Conservation (phyloP, 176 grass and related monocot species). For the Aegilops speltoides region DNA sequence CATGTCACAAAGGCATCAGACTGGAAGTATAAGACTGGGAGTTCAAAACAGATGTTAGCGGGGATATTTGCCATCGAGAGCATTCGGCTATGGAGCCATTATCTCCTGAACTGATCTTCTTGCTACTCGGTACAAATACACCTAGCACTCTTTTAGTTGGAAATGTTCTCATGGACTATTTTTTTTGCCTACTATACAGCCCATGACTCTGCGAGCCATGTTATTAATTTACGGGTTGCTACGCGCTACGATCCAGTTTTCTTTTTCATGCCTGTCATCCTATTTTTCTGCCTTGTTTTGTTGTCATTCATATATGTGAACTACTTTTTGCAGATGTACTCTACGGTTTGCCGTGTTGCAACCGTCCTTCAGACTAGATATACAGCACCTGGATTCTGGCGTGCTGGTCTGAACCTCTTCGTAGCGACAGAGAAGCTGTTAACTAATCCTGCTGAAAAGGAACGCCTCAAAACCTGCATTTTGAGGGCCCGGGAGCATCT, state of each 20-base stretch:
- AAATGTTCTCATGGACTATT: neutral
- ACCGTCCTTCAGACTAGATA: conserved; percentile 90
- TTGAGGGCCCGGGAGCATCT: conserved; percentile 65
- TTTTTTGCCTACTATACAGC: neutral
- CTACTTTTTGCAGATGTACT: conserved; percentile 59
- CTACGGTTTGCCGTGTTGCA: conserved; percentile 70
- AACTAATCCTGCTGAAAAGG: conserved; percentile 54
- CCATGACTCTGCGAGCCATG: neutral
- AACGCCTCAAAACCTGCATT: conserved; percentile 71
- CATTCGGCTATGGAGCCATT: neutral
- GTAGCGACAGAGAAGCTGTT: conserved; percentile 62
- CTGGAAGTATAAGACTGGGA: neutral
- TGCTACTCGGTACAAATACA: neutral
- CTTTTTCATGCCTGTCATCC: neutral
- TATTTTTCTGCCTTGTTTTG: conserved; percentile 5
- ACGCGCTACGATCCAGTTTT: neutral
- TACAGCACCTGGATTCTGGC: conserved; percentile 87
- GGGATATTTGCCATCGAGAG: neutral
- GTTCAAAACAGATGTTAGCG: neutral
- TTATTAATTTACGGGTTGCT: conserved; percentile 11
- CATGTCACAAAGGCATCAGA: neutral
- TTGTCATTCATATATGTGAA: neutral
- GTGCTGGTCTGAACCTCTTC: conserved; percentile 77
- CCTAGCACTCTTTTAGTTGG: neutral
- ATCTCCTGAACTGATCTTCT: conserved; percentile 1